phyloP scores from a whole-genome alignment of 768 basidiomycete genomes.

The Trametes villosa region DNA sequence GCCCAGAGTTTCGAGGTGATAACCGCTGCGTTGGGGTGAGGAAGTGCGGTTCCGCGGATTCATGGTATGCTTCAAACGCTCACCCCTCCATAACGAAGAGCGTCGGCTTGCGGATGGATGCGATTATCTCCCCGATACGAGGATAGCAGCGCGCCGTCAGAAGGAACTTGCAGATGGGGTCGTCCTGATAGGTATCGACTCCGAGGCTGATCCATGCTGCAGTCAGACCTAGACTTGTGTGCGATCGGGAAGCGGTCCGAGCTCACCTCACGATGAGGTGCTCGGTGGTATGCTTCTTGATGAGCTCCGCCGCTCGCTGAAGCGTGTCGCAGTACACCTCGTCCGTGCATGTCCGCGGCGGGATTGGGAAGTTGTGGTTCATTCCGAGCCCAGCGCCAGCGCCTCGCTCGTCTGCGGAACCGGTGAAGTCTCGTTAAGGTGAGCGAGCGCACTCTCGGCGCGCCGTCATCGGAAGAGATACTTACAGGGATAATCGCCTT shows the following conservation, averaged over 20 bases:
- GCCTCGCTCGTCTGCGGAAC: conserved; percentile 32
- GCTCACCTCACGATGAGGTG: conserved; percentile 36
- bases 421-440: conserved; percentile 35
- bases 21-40: conserved; percentile 28
- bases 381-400: conserved; percentile 27
- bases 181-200: conserved; percentile 39
- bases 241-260: background rate
- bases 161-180: conserved; percentile 38
- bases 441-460: background rate
- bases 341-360: conserved; percentile 30
- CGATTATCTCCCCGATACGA: conserved; percentile 32
- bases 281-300: conserved; percentile 27
- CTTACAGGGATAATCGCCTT: conserved; percentile 40
- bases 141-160: conserved; percentile 33
- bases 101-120: conserved; percentile 24
- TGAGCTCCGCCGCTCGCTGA: conserved; percentile 20
- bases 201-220: conserved; percentile 32
- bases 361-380: conserved; percentile 39
- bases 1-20: conserved; percentile 34
- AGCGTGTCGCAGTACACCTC: conserved; percentile 33
- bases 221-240: background rate
- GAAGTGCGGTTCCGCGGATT: background rate
- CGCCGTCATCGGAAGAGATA: background rate
- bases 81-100: conserved; percentile 44
- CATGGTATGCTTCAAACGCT: background rate